Evolutionary conservation across 768 basidiomycete genomes (phyloP).

Genomic region (Lactarius tabidus): DNA sequence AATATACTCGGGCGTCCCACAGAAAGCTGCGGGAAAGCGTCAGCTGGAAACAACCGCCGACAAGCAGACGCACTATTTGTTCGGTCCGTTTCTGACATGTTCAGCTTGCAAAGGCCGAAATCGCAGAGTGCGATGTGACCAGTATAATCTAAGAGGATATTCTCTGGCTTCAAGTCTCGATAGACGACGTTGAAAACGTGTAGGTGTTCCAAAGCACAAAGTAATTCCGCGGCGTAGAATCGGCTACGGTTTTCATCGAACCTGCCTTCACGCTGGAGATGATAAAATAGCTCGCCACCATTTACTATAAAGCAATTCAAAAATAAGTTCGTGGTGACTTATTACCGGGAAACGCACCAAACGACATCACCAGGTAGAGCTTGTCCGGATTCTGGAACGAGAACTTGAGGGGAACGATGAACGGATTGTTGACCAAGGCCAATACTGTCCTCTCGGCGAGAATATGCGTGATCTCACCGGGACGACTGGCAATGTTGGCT

Average conservation of each 20-base stretch:
- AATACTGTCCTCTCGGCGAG: constrained; percentile 95
- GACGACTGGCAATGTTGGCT: constrained; percentile 93
- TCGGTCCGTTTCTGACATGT: constrained; percentile 97
- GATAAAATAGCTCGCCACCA: constrained; percentile 97
- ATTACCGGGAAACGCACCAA: constrained; percentile 48
- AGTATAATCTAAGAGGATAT: constrained; percentile 94
- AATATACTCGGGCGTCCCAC: constrained; percentile 98
- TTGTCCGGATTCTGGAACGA: constrained; percentile 99
- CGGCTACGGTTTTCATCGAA: constrained; percentile 92
- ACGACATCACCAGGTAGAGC: constrained; percentile 95
- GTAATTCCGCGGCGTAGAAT: constrained; percentile 96
- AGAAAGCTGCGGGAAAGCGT: constrained; percentile 50
- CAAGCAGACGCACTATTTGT: constrained; percentile 72
- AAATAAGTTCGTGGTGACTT: background rate
- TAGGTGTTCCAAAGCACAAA: constrained; percentile 92
- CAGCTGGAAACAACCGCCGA: background rate
- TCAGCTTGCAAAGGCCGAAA: constrained; percentile 93
- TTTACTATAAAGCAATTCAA: constrained; percentile 56
- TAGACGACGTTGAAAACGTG: constrained; percentile 99
- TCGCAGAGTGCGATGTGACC: constrained; percentile 98
- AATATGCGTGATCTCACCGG: constrained; percentile 97
- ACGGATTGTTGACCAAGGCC: constrained; percentile 96
- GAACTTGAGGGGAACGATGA: constrained; percentile 98
- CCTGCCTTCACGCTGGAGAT: constrained; percentile 92
- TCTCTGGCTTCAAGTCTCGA: constrained; percentile 97